Evolutionary conservation across 371 early-diverging fungal species (phyloP).

Genomic region (Mucor piriformis): DNA sequence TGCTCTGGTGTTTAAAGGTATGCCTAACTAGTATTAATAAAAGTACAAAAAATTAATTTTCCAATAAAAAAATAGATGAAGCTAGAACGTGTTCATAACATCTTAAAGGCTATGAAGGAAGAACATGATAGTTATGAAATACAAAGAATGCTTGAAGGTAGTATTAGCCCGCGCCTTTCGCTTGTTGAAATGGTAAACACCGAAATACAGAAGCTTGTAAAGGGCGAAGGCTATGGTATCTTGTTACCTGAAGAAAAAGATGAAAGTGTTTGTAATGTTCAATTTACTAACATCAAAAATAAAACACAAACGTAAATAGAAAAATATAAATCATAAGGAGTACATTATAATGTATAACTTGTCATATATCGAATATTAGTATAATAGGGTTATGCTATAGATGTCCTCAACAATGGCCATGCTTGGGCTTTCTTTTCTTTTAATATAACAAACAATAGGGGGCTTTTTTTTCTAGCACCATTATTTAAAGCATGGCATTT

Average conservation of each 20-base stretch:
- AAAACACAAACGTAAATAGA: neutral
- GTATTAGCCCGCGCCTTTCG: neutral
- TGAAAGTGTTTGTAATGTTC: neutral
- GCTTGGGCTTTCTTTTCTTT: conserved; percentile 9
- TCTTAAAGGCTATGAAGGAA: conserved; percentile 8
- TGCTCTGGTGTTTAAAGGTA: conserved; percentile 15
- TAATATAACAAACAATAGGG: conserved; percentile 14
- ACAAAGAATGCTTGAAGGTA: conserved; percentile 8
- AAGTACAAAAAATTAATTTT: neutral
- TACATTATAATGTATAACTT: neutral
- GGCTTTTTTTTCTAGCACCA: conserved; percentile 10
- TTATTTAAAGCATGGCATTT: conserved; percentile 10
- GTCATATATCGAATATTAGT: neutral
- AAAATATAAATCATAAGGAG: neutral
- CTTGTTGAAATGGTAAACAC: neutral
- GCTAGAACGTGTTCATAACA: neutral
- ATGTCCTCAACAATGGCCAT: conserved; percentile 7
- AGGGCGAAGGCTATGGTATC: conserved; percentile 13
- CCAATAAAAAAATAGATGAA: conserved; percentile 2
- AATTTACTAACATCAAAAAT: neutral
- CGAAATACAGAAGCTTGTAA: conserved; percentile 12
- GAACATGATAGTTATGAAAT: conserved; percentile 4
- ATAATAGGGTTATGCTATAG: conserved; percentile 4
- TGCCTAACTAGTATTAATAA: neutral
- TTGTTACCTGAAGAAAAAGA: conserved; percentile 13